Evolutionary conservation across 208 protist genomes (phyloP), one percentile per base, ranked within the genome.

Genomic region (Leptomonas seymouri): DNA sequence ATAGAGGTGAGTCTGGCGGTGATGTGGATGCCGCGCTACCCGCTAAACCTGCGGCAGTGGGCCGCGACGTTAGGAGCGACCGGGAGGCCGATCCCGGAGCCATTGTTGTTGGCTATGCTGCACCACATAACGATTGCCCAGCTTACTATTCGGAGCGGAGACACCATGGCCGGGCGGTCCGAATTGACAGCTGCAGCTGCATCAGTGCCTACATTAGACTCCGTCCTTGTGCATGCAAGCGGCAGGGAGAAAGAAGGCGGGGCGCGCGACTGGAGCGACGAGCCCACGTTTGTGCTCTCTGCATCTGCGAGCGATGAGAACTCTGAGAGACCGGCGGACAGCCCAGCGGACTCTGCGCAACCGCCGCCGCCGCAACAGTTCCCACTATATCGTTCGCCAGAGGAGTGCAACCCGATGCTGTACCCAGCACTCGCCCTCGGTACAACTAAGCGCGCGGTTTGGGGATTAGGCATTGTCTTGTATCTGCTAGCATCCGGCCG

Each of bases 11-110:
- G 45, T 25, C 44, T 94, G 30, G 71, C 81, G 45, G 80, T 92
- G 36, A 51, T 87, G 25, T 94, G 86, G 85, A 92, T 94, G 86
- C 89, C 89, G 18, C 59, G 49, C 25, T 94, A 87, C 71, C 23
- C 51, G 23, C 23, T 67, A 18, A 82, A 76, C 49, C 64, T 90
- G 20, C 60, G 61, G 39, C 49, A 77, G 49, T 94, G 89, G 89
- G 84, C 76, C 23, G 71, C 63, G 8, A 21, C 23, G 18, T 68
- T 46, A 46, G 69, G 57, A 18, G 36, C 21, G 21, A 45, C 31
- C 16, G 63, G 65, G 5, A 62, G 71, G 23, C 70, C 34, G 30
- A 70, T 92, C 31, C 63, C 84, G 3, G 85, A 93, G 70, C 6
- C 27, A 8, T 49, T 56, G 31, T 56, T 89, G 31, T 20, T 72